Base-by-base conservation (phyloP, 1,284 basidiomycete species). In the Termitomyces sp. region DNA sequence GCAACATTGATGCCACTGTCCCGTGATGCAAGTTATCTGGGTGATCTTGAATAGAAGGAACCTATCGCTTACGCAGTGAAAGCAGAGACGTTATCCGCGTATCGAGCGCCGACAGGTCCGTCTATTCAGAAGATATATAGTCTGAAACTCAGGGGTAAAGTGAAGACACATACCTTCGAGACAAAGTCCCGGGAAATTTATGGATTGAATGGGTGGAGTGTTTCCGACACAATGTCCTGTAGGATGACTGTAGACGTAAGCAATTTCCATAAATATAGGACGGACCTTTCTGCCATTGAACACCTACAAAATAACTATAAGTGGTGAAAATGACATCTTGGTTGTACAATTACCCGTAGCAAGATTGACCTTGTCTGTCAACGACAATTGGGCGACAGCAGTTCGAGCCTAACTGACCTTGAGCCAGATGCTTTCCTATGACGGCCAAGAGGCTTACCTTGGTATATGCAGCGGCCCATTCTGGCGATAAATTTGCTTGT, bases 161-260 rank as follows among this genome's bases (percentile, higher is more conserved):
- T n/a, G 14, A 37, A 13, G 31, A 19, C 26, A 47, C 65, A 38
- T 62, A 78, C 79, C 80, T 69, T 83, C 70, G 3, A 91, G 71
- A 64, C 88, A 92, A 24, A 91, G 71, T 0, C 87, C 87, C 1
- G 77, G 75, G 68, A 86, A 91, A 38, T 74, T 73, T 53, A 84
- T 80, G 1, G 76, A 73, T 0, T 79, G 72, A 42, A 90, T 78
- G 5, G 82, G 67, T 5, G 77, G 76, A 3, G 77, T 88, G 66
- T 88, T 88, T 8, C 86, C 87, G 41, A 87, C 79, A 60, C 86
- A 88, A 55, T 79, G 69, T 19, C 78, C 78, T 78, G 49, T 21
- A 14, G 26, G 14, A 5, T 18, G 8, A 21, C 37, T 30, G 10
- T 2, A 7, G n/a, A 34, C 11, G 13, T 24, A 1, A 8, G 6